These are phyloP conservation scores for Tetraselmis chui DNA, from an alignment of 139 green algal genomes.

Conservation along the genomic window DNA sequence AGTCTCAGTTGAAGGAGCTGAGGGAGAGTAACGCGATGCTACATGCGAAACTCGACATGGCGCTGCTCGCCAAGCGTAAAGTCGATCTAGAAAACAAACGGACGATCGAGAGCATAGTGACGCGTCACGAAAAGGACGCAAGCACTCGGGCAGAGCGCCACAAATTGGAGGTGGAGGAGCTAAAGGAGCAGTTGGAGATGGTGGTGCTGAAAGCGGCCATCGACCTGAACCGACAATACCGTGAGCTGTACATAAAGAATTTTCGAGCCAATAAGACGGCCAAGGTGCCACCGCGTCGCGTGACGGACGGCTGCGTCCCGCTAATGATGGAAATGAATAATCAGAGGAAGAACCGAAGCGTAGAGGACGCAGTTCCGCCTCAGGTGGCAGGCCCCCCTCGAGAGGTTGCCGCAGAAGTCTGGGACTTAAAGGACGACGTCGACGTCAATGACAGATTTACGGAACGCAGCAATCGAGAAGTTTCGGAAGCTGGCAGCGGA, in stretches of 20 bases:
- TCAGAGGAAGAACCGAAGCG: background rate
- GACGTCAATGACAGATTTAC: too few species aligned
- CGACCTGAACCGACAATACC: background rate
- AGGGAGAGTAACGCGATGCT: background rate
- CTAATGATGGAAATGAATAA: background rate
- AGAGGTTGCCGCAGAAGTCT: background rate
- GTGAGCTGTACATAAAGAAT: background rate
- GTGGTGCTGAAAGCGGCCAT: background rate
- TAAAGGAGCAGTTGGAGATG: background rate
- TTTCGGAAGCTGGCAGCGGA: too few species aligned
- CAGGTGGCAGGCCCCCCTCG: background rate
- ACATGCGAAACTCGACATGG: background rate
- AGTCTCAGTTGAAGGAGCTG: background rate
- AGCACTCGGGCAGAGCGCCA: background rate
- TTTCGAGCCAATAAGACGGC: background rate
- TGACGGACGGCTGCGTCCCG: background rate
- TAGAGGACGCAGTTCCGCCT: background rate
- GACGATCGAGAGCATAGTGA: background rate
- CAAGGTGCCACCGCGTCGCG: background rate
- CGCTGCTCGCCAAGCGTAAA: background rate
- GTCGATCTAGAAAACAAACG: background rate
- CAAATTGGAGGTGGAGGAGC: background rate
- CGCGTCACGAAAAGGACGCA: background rate
- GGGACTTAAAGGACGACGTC: background rate
- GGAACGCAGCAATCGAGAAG: too few species aligned